Evolutionary conservation across 345 rosid species (phyloP).

Genomic region (Noccaea caerulescens): DNA sequence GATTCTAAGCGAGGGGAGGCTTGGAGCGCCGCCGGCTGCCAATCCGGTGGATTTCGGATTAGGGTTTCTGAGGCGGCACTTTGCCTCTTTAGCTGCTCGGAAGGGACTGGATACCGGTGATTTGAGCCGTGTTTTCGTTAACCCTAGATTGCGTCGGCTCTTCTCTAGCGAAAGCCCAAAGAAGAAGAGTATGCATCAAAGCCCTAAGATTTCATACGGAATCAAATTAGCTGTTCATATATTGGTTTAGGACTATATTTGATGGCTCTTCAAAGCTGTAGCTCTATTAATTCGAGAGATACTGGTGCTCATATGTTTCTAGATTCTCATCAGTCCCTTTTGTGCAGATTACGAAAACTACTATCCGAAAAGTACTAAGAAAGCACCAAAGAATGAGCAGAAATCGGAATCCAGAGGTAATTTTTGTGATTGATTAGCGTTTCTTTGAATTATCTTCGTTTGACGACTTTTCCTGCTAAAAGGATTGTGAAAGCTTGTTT

Average conservation of each 20-base stretch:
- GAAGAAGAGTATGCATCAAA: slow-evolving; percentile 46
- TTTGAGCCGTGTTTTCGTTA: slow-evolving; percentile 62
- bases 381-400: slow-evolving; percentile 72
- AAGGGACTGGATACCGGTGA: slow-evolving; percentile 46
- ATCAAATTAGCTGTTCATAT: neutral
- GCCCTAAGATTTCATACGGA: neutral
- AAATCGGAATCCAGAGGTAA: slow-evolving; percentile 80
- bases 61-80: slow-evolving; percentile 62
- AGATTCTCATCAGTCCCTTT: slow-evolving; percentile 12
- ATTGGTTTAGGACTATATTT: neutral
- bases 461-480: neutral
- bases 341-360: slow-evolving; percentile 81
- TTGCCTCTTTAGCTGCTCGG: slow-evolving; percentile 54
- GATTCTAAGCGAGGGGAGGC: slow-evolving; percentile 27
- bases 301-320: neutral
- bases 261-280: no score
- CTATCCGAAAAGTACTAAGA: slow-evolving; percentile 73
- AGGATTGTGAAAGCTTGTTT: slow-evolving; percentile 16
- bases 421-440: neutral
- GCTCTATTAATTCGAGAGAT: neutral
- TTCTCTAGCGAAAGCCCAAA: slow-evolving; percentile 75
- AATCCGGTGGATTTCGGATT: slow-evolving; percentile 47
- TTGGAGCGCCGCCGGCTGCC: slow-evolving; percentile 25
- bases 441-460: no score
- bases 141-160: slow-evolving; percentile 66